Base-by-base conservation (phyloP, 192 early-diverging fungal species). In the Entomortierella beljakovae region DNA sequence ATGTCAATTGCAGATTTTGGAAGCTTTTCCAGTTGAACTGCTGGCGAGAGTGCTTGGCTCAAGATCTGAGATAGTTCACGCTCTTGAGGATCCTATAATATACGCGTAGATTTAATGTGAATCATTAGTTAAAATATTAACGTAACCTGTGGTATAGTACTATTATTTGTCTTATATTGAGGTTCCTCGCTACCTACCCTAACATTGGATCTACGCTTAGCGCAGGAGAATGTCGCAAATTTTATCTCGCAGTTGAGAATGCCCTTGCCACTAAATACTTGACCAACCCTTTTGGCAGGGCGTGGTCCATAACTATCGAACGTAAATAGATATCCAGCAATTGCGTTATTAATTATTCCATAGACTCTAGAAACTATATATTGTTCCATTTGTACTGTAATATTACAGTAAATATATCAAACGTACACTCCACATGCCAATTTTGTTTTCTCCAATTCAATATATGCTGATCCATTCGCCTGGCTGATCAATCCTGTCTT, bases 1-100 rank as follows among this genome's bases (percentile, higher is more conserved):
- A 93, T 71, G 71, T 94, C 92, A 57, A 96, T 84, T 5, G 88
- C 77, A 23, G 91, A 89, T 66, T 96, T 96, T 22, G 94, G 93
- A 28, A 92, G 68, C 8, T 88, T 68, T 8, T 92, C 91, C 34
- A 95, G 70, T 20, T 92, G 82, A 18, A 96, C 84, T 3, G 93
- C 88, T 18, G 94, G 94, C 3, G 88, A 59, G 22, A 95, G 63
- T 18, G 92, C 89, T 69, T 92, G 88, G 29, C 83, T 70, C 11
- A 94, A 35, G 4, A 90, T 71, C 28, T 87, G 72, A 9, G 88
- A 88, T 46, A 84, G 84, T 32, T 94, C 92, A 49, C 81, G 89
- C 52, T 93, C 93, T 80, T 87, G 84, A 8, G 84, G 64, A 57
- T 91, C 89, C 88, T 89, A 65, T 20, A 37, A 18, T 11, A n/a